These are phyloP conservation scores for Phytophthora macrochlamydospora DNA, from an alignment of 352 stramenopile genomes.

Conservation along the genomic window DNA sequence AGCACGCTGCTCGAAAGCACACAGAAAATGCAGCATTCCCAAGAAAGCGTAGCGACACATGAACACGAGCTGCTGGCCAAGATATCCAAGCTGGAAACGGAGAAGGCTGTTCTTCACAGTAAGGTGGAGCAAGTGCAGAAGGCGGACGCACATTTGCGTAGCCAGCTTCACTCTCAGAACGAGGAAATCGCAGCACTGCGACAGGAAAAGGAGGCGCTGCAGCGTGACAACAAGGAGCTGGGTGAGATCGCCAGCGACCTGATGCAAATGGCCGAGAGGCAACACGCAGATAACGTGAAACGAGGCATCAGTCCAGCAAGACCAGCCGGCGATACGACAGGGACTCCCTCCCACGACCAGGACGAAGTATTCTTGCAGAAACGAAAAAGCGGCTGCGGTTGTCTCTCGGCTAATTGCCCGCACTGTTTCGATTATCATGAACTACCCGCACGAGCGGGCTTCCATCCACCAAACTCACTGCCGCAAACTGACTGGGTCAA, in stretches of 20 bases:
- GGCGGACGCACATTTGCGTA: constrained; percentile 60
- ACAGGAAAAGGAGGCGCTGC: constrained; percentile 40
- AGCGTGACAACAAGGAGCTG: constrained; percentile 59
- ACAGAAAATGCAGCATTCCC: constrained; percentile 19
- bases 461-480: constrained; percentile 13
- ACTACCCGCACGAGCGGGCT: constrained; percentile 17
- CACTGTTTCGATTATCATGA: constrained; percentile 26
- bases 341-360: constrained; percentile 21
- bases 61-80: constrained; percentile 39
- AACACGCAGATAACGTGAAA: constrained; percentile 46
- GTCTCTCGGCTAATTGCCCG: constrained; percentile 38
- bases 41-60: constrained; percentile 29
- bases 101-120: constrained; percentile 70
- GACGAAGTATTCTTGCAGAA: constrained; percentile 42
- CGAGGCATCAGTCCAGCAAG: constrained; percentile 29
- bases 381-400: constrained; percentile 49
- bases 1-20: constrained; percentile 34
- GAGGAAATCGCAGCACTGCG: constrained; percentile 46
- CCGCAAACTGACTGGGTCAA: constrained; percentile 19
- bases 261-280: constrained; percentile 69
- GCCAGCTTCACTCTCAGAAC: constrained; percentile 43
- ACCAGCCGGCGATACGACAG: constrained; percentile 19
- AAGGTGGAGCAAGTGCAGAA: constrained; percentile 70
- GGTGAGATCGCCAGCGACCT: constrained; percentile 65
- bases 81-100: constrained; percentile 54